phyloP scores from a whole-genome alignment of 257 asterid genomes.

The Solanum gandarillasii region DNA sequence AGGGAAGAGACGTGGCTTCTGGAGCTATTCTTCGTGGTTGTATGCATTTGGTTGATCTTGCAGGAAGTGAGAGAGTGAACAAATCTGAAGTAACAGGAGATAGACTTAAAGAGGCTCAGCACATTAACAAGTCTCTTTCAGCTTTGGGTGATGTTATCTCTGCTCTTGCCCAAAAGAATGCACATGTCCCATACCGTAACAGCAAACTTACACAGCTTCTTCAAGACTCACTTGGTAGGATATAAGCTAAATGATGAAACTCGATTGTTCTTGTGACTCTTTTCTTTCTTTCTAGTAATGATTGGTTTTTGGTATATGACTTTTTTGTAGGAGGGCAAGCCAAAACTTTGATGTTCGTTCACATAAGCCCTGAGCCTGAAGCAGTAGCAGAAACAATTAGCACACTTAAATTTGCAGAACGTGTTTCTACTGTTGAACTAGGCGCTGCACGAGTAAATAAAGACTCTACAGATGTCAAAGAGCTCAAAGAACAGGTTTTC shows the following conservation, averaged over 20 bases:
- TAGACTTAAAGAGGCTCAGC: conserved; percentile 94
- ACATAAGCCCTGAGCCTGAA: conserved; percentile 89
- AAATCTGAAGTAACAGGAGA: conserved; percentile 97
- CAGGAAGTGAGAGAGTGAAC: conserved; percentile 99
- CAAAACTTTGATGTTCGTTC: conserved; percentile 94
- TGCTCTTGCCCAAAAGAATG: conserved; percentile 83
- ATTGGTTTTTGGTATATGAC: background rate
- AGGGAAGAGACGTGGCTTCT: conserved; percentile 78
- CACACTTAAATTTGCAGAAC: conserved; percentile 97
- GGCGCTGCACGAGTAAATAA: conserved; percentile 95
- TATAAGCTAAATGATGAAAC: background rate
- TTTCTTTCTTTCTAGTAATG: background rate
- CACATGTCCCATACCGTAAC: conserved; percentile 87
- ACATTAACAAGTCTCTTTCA: conserved; percentile 84
- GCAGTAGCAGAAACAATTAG: conserved; percentile 91
- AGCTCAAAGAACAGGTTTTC: conserved; percentile 80
- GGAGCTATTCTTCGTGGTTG: conserved; percentile 79
- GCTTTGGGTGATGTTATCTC: conserved; percentile 95
- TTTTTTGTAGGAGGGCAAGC: conserved; percentile 81
- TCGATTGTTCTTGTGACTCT: background rate
- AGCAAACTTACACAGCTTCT: conserved; percentile 96
- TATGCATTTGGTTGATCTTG: conserved; percentile 98
- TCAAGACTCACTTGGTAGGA: conserved; percentile 95
- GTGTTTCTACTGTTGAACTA: conserved; percentile 93
- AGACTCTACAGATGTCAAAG: conserved; percentile 76